Evolutionary conservation across 768 basidiomycete species (phyloP).

Genomic region (Kockovaella imperatae): DNA sequence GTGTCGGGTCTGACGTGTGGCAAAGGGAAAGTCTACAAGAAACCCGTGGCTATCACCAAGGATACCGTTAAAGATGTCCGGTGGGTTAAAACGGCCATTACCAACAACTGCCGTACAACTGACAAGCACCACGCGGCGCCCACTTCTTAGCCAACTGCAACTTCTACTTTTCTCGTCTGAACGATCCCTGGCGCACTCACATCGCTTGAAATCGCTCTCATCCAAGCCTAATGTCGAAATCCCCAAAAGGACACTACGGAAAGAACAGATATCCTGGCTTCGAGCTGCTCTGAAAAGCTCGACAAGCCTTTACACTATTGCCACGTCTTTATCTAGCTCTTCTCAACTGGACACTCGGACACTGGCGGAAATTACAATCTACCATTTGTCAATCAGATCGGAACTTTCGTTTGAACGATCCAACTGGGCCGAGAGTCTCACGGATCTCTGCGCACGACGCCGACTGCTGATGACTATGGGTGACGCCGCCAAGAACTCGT

Average conservation of each 20-base stretch:
- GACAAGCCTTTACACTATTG: constrained; percentile 43
- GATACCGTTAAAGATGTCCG: constrained; percentile 76
- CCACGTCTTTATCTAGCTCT: constrained; percentile 59
- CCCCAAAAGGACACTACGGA: constrained; percentile 8
- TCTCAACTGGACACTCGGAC: constrained; percentile 55
- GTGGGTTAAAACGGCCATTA: too few species aligned
- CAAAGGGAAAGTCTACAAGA: constrained; percentile 84
- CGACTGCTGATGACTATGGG: constrained; percentile 50
- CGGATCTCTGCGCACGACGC: constrained; percentile 71
- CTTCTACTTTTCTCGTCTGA: constrained; percentile 83
- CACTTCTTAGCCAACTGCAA: constrained; percentile 48
- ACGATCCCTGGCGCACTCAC: constrained; percentile 82
- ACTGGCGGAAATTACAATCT: constrained; percentile 64
- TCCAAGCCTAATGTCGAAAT: constrained; percentile 51
- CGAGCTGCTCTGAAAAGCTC: constrained; percentile 32
- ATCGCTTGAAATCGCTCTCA: constrained; percentile 58
- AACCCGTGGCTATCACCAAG: constrained; percentile 57
- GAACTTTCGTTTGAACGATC: constrained; percentile 69
- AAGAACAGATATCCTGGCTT: constrained; percentile 39
- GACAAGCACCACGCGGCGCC: too few species aligned
- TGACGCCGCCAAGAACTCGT: constrained; percentile 54
- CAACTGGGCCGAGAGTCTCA: constrained; percentile 61
- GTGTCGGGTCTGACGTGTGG: constrained; percentile 78
- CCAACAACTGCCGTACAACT: too few species aligned
- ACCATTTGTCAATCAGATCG: constrained; percentile 74